Base-by-base conservation (phyloP, 2,329 filamentous ascomycete species). In the Pseudogymnoascus sp. region DNA sequence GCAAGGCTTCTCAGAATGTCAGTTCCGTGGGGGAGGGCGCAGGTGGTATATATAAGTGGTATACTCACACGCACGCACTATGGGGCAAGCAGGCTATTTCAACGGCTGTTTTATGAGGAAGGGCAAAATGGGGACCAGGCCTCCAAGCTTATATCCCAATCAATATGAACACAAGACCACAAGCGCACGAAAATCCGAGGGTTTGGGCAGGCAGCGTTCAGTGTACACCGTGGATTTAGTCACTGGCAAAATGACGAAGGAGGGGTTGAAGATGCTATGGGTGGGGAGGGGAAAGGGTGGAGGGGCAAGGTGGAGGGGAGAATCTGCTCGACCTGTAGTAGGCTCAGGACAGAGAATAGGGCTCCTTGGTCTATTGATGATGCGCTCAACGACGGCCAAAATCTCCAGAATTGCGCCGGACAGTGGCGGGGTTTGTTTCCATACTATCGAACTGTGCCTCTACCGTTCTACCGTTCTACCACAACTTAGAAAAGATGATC, bases 71-170 rank as follows among this genome's bases (percentile, higher is more conserved):
- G 33, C 39, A 42, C 19, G 49, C 28, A 55, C 49, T 55, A 55
- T 55, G 49, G 49, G 49, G 49, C 49, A 33, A 55, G 49, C 49
- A 33, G 49, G 49, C 49, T 55, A 55, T 55, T 55, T 55, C 49
- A 55, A 33, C 49, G 49, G 49, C 49, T 55, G 49, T 55, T 55
- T 55, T 33, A 7, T 55, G 5, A 22, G 28, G n/a, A 30, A 33
- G 28, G 49, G 25, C 49, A 33, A 55, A 55, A 55, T 11, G 25
- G 49, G 49, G 49, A 19, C 25, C 49, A 33, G 49, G 49, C n/a
- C 23, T 55, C 49, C 49, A 55, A 55, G 49, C 49, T 55, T 55
- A 55, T 55, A 55, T 55, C 25, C 49, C 49, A 55, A 55, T 55
- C 49, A 55, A 55, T 52, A 33, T 33, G 49, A 55, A 55, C 28